These are phyloP conservation scores for Epichloe baconii DNA, from an alignment of 2,329 filamentous ascomycete species.

Conservation along the genomic window DNA sequence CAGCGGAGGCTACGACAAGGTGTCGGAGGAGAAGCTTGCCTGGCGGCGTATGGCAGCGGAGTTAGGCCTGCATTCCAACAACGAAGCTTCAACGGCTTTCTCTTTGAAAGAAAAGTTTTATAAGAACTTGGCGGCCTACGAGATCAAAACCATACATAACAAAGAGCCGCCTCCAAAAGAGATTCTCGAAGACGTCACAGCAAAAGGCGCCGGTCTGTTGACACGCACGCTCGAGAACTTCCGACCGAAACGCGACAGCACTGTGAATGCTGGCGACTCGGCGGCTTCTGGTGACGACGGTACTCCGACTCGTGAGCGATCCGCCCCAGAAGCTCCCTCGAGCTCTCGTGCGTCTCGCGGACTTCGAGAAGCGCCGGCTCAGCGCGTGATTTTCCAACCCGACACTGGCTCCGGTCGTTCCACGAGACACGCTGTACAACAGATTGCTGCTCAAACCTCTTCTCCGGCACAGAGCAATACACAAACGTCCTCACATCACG, in stretches of 20 bases:
- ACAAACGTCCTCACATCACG: conserved; percentile 20
- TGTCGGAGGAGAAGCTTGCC: conserved; percentile 70
- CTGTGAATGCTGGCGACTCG: conserved; percentile 41
- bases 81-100: conserved; percentile 74
- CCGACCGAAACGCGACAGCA: conserved; percentile 32
- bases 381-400: conserved; percentile 73
- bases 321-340: conserved; percentile 37
- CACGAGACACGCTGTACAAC: conserved; percentile 42
- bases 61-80: conserved; percentile 60
- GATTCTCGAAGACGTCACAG: conserved; percentile 76
- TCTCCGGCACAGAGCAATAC: conserved; percentile 15
- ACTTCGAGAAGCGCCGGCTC: conserved; percentile 70
- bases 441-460: conserved; percentile 22
- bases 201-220: conserved; percentile 65
- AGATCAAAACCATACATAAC: conserved; percentile 65
- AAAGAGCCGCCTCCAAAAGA: conserved; percentile 78
- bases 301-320: conserved; percentile 42
- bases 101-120: conserved; percentile 80
- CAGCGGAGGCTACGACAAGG: conserved; percentile 74
- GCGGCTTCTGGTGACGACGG: conserved; percentile 48
- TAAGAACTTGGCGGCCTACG: conserved; percentile 77
- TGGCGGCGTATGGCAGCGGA: conserved; percentile 72
- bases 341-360: conserved; percentile 48
- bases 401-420: conserved; percentile 55
- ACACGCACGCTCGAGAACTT: conserved; percentile 70